Percentiles rank a stretch among this genome's conserved stretches.
These are phyloP conservation scores for Cladosporium sp. DNA, from an alignment of 2,329 filamentous ascomycete species.

Conservation along the genomic window DNA sequence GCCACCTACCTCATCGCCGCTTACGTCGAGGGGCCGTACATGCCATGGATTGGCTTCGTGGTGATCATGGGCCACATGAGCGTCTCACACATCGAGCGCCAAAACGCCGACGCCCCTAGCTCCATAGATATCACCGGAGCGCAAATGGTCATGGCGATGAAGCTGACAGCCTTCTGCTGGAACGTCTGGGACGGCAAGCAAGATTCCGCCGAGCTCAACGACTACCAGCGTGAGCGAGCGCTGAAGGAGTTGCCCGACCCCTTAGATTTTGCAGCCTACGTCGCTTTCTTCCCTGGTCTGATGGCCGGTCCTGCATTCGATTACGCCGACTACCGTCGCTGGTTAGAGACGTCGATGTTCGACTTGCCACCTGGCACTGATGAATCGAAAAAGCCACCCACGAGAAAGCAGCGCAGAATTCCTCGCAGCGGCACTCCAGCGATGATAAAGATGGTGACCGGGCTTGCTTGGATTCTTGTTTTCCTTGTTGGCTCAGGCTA, in stretches of 20 bases:
- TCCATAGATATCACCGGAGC: slow-evolving; percentile 85
- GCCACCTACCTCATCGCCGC: slow-evolving; percentile 82
- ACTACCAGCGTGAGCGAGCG: slow-evolving; percentile 80
- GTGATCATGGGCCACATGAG: slow-evolving; percentile 97
- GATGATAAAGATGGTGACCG: slow-evolving; percentile 69
- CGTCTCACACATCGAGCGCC: slow-evolving; percentile 80
- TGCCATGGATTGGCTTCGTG: slow-evolving; percentile 95
- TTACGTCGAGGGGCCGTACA: slow-evolving; percentile 81
- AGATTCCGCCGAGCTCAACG: slow-evolving; percentile 75
- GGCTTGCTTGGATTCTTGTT: slow-evolving; percentile 74
- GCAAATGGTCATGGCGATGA: slow-evolving; percentile 99
- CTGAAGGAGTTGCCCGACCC: slow-evolving; percentile 71
- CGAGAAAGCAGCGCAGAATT: slow-evolving; percentile 86
- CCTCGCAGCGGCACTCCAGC: slow-evolving; percentile 88
- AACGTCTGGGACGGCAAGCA: slow-evolving; percentile 91
- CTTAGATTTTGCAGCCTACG: slow-evolving; percentile 84
- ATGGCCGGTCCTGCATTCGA: slow-evolving; percentile 92
- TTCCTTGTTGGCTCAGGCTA: slow-evolving; percentile 72
- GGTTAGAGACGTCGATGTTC: slow-evolving; percentile 95
- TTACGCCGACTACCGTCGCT: slow-evolving; percentile 86
- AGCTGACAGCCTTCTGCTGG: slow-evolving; percentile 95
- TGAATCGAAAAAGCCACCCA: slow-evolving; percentile 79
- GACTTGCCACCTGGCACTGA: slow-evolving; percentile 79
- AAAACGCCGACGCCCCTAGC: slow-evolving; percentile 65
- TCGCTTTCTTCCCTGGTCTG: slow-evolving; percentile 91